These are phyloP conservation scores for Ganoderma lucidum DNA, from an alignment of 1,284 basidiomycete genomes.

Conservation along the genomic window DNA sequence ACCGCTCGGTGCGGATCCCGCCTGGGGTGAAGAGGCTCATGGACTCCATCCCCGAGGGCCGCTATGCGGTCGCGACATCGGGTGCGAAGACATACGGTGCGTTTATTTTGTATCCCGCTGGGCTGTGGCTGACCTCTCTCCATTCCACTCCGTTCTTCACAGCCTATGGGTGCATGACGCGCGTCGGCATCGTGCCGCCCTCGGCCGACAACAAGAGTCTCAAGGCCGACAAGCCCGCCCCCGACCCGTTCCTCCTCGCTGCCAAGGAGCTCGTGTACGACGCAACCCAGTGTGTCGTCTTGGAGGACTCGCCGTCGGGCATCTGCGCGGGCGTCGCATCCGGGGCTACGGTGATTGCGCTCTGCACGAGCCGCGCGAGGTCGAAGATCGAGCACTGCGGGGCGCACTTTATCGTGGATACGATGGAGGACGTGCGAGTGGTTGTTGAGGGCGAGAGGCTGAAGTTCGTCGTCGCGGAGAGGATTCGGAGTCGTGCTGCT, in stretches of 20 bases:
- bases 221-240: slow-evolving; percentile 72
- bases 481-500: background rate
- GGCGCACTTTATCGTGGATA: slow-evolving; percentile 60
- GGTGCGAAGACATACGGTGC: slow-evolving; percentile 77
- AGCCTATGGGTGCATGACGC: slow-evolving; percentile 76
- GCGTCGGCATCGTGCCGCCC: slow-evolving; percentile 81
- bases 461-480: slow-evolving; percentile 41
- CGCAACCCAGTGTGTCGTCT: slow-evolving; percentile 68
- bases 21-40: slow-evolving; percentile 56
- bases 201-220: slow-evolving; percentile 79
- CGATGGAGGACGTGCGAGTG: slow-evolving; percentile 62
- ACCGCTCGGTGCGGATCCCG: too few species aligned
- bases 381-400: slow-evolving; percentile 49
- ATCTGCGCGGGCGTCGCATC: slow-evolving; percentile 77
- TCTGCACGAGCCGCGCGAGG: slow-evolving; percentile 73
- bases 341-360: slow-evolving; percentile 78
- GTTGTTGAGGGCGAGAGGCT: slow-evolving; percentile 49
- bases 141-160: slow-evolving; percentile 23
- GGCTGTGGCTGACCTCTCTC: slow-evolving; percentile 13
- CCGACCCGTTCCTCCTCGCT: slow-evolving; percentile 80
- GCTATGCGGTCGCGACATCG: slow-evolving; percentile 80
- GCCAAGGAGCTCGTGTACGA: slow-evolving; percentile 74
- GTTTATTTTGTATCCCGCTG: slow-evolving; percentile 30
- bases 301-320: slow-evolving; percentile 80
- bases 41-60: slow-evolving; percentile 69